A percentile compares a stretch with the other conserved stretches of the same genome.
Evolutionary conservation across 305 asterid species (phyloP).

Genomic region (Rubia tinctorum): DNA sequence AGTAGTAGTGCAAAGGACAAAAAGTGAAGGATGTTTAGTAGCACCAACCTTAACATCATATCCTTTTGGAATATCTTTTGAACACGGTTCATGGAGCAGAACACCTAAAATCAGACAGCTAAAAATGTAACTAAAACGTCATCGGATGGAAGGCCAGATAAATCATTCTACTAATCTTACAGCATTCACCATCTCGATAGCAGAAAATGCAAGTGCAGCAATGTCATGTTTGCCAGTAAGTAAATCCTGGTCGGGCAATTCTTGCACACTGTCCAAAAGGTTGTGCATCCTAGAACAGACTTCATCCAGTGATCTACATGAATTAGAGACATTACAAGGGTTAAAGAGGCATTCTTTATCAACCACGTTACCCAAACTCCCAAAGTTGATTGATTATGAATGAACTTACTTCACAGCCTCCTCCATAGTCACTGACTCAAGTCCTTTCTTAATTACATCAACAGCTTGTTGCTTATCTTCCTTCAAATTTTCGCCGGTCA

Average conservation of each 20-base stretch:
- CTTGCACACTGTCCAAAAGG: constrained; percentile 41
- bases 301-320: constrained; percentile 56
- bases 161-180: constrained; percentile 37
- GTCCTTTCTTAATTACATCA: constrained; percentile 46
- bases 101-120: constrained; percentile 46
- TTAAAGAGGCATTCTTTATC: constrained; percentile 3
- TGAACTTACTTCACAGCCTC: constrained; percentile 57
- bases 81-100: constrained; percentile 47
- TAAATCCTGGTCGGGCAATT: constrained; percentile 42
- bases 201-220: constrained; percentile 46
- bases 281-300: constrained; percentile 49
- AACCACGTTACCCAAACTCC: background rate
- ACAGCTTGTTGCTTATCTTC: constrained; percentile 26
- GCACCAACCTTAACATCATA: constrained; percentile 50
- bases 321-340: constrained; percentile 10
- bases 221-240: constrained; percentile 53
- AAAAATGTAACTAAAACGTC: background rate
- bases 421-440: constrained; percentile 44
- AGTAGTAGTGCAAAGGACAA: background rate
- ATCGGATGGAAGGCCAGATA: background rate
- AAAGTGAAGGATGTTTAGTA: constrained; percentile 11
- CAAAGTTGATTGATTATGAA: constrained; percentile 2
- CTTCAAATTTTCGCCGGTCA: constrained; percentile 22
- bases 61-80: constrained; percentile 52
- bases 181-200: constrained; percentile 42